Evolutionary conservation across 441 rosid genomes (phyloP).

Genomic region (Corymbia citriodora): DNA sequence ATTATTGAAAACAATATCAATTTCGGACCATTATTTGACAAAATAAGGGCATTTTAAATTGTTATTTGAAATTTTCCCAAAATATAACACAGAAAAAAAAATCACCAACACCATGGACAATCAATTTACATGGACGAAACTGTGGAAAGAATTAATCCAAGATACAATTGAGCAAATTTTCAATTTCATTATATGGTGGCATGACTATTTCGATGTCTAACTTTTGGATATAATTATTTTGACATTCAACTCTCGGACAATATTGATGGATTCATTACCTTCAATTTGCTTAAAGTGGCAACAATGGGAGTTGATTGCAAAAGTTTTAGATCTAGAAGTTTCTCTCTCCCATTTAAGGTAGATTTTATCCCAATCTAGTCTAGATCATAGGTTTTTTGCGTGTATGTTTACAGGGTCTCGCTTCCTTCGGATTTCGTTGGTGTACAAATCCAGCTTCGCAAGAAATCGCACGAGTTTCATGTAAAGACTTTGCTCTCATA

Average conservation of each 20-base stretch:
- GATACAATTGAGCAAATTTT: neutral
- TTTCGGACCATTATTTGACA: too few relatives aligned
- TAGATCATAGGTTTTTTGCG: too few relatives aligned
- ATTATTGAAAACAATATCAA: too few relatives aligned
- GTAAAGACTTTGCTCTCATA: too few relatives aligned
- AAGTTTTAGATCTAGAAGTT: neutral
- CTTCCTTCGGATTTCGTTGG: too few relatives aligned
- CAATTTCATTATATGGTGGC: neutral
- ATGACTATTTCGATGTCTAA: neutral
- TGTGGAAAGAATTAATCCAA: neutral
- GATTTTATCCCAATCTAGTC: too few relatives aligned
- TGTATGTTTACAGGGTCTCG: too few relatives aligned
- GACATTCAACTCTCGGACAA: neutral
- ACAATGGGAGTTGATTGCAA: neutral
- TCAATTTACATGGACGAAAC: neutral
- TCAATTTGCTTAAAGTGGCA: neutral
- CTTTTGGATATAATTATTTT: neutral
- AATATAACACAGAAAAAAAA: too few relatives aligned
- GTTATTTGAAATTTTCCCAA: neutral
- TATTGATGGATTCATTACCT: accelerated
- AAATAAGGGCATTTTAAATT: too few relatives aligned
- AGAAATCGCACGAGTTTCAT: too few relatives aligned
- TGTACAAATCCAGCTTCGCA: too few relatives aligned
- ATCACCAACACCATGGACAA: neutral
- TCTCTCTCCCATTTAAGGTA: too few relatives aligned